Evolutionary conservation across 306 rosid genomes (phyloP), one percentile per base, ranked within the genome.

Genomic region (Chamaecrista fasciculata): DNA sequence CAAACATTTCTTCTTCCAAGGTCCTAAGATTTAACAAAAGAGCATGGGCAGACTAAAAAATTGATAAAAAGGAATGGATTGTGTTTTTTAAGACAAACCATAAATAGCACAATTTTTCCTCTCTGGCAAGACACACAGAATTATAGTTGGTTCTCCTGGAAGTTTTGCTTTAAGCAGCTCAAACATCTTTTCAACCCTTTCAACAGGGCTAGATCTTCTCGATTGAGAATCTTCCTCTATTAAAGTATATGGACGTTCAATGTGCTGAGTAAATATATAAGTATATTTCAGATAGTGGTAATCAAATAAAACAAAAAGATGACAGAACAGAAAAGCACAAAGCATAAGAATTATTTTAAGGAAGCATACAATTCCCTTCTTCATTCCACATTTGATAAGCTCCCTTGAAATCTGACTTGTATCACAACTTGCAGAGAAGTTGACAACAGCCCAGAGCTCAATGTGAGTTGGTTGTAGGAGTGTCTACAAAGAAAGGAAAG

Each of bases 401-500:
- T 94, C 97, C 69, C 98, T 83, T 53, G 96, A 88, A 69, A 94
- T 24, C 59, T 67, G 78, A 81, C 96, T 90, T 71, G 83, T 84
- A 81, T 94, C 98, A 84, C 95, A 88, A 47, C 87, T 84, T 23
- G 95, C 90, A 74, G 98, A 94, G 80, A 94, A 94, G 78, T 94
- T 94, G 43, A 94, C 97, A 56, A 94, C 79, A 79, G 84, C 72
- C 98, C 98, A 90, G 64, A 39, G 58, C 26, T 65, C 80, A 62
- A 94, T 86, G 34, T 62, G 82, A 67, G 73, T 71, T 69, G 98
- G 91, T 43, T 74, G 72, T 21, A 81, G 46, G 81, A 94, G 90
- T 50, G 84, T 84, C 98, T 90, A 66, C 59, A 51, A 43, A 66
- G 55, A 26, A 26, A 55, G 74, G 34, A 51, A 70, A 64, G n/a